Conservation (phyloP, 2,329 filamentous ascomycete genomes). For the Colletotrichum cereale region DNA sequence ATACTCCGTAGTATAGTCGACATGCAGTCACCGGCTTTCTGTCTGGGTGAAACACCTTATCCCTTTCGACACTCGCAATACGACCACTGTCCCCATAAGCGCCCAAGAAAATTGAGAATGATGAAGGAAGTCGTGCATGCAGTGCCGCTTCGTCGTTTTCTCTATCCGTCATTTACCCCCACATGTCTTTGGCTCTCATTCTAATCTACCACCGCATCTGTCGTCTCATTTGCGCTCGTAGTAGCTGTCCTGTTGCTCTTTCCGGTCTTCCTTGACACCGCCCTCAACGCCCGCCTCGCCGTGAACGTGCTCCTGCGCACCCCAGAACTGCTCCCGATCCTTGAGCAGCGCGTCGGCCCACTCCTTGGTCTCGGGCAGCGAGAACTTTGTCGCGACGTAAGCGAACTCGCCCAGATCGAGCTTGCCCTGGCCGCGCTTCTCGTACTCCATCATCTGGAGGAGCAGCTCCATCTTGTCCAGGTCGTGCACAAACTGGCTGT, state of each 20-base stretch:
- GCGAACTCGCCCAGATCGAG: constrained; percentile 89
- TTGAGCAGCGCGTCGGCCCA: constrained; percentile 84
- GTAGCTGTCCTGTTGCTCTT: constrained; percentile 62
- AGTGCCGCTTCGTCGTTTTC: not conserved
- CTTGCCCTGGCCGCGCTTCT: constrained; percentile 74
- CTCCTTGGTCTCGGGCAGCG: constrained; percentile 80
- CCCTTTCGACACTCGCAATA: not conserved
- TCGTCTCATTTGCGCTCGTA: constrained; percentile 50
- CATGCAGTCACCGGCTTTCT: not conserved
- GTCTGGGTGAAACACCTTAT: no score
- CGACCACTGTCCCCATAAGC: not conserved
- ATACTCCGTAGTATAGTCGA: not conserved
- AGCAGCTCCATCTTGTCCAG: constrained; percentile 97
- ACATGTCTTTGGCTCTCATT: not conserved
- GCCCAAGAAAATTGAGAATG: not conserved
- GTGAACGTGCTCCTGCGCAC: constrained; percentile 59
- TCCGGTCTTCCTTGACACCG: constrained; percentile 52
- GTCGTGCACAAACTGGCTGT: constrained; percentile 93
- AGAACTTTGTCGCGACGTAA: constrained; percentile 80
- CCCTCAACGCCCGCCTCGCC: constrained; percentile 58
- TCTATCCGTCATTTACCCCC: not conserved
- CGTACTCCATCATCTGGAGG: constrained; percentile 97
- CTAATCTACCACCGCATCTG: not conserved
- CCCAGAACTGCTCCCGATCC: constrained; percentile 84
- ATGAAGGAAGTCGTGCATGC: not conserved